Percentiles rank a stretch among this genome's conserved stretches.
phyloP scores from a whole-genome alignment of 768 basidiomycete genomes.

The Boletus barrowsii region DNA sequence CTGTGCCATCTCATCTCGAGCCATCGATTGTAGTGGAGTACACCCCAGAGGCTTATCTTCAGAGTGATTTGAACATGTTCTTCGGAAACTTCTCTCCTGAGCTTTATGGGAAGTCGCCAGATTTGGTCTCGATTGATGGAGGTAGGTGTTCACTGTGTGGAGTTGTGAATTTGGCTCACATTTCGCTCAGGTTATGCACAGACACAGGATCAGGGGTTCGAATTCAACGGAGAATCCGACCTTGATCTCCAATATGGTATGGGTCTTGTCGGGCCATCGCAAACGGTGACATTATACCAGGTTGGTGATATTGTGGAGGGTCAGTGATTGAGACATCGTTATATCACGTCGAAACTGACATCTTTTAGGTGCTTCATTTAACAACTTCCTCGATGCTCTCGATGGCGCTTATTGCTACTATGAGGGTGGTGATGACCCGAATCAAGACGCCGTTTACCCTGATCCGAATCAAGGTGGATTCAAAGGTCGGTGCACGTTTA shows the following conservation, averaged over 20 bases:
- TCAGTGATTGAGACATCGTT: background rate
- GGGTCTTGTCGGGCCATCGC: constrained; percentile 1
- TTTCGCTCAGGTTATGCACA: constrained; percentile 30
- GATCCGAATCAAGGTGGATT: constrained; percentile 24
- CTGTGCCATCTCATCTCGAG: background rate
- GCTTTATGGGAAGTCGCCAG: constrained; percentile 24
- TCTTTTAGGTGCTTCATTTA: constrained; percentile 28
- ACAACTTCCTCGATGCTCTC: constrained; percentile 36
- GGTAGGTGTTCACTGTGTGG: constrained; percentile 17
- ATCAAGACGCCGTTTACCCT: constrained; percentile 24
- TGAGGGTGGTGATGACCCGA: constrained; percentile 35
- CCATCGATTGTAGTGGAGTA: constrained; percentile 29
- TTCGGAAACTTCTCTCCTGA: constrained; percentile 22
- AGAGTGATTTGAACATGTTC: constrained; percentile 30
- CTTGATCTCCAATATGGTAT: constrained; percentile 31
- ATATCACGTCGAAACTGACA: no score
- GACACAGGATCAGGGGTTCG: constrained; percentile 13
- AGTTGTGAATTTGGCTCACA: background rate
- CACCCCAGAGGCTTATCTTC: constrained; percentile 31
- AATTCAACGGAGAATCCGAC: constrained; percentile 19
- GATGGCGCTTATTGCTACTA: constrained; percentile 34
- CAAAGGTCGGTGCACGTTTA: constrained; percentile 4
- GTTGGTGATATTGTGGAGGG: constrained; percentile 20
- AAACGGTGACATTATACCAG: constrained; percentile 33
- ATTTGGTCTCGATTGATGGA: constrained; percentile 35